A percentile compares a stretch with the other conserved stretches of the same genome.
Evolutionary conservation across 176 grass and related monocot genomes (phyloP).

Genomic region (Oryza glaberrima): DNA sequence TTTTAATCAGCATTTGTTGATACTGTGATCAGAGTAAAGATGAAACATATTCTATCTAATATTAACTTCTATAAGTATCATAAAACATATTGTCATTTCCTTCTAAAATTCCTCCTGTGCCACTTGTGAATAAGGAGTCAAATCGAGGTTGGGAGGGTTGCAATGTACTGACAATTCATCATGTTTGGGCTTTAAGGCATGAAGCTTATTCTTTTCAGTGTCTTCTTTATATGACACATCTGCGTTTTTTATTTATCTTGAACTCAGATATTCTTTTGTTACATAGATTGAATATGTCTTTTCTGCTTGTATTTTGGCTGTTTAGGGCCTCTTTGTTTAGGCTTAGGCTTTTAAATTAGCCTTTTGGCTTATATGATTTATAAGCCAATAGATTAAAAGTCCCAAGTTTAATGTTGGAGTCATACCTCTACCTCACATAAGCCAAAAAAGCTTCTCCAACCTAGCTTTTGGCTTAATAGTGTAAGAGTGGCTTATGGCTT

Average conservation of each 20-base stretch:
- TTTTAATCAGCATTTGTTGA: neutral
- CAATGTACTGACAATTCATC: conserved; percentile 5
- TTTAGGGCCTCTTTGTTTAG: neutral
- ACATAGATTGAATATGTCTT: neutral
- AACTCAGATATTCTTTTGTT: neutral
- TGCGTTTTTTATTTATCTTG: neutral
- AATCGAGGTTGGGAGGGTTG: neutral
- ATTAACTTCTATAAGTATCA: neutral
- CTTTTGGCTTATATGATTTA: no score
- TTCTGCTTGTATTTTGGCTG: conserved; percentile 5
- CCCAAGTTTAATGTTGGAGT: no score
- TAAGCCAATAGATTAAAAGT: no score
- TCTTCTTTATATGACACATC: neutral
- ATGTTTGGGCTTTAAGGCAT: conserved; percentile 14
- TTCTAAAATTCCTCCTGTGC: conserved; percentile 15
- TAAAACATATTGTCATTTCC: neutral
- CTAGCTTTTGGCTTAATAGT: no score
- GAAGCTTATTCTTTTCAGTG: neutral
- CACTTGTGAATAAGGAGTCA: neutral
- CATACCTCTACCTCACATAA: no score
- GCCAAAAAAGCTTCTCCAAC: no score
- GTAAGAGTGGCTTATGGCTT: no score
- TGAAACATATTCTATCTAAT: neutral
- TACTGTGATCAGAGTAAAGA: conserved; percentile 10
- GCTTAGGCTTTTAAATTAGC: no score